Base-by-base conservation (phyloP, 1,284 basidiomycete species). In the Naganishia sp. region DNA sequence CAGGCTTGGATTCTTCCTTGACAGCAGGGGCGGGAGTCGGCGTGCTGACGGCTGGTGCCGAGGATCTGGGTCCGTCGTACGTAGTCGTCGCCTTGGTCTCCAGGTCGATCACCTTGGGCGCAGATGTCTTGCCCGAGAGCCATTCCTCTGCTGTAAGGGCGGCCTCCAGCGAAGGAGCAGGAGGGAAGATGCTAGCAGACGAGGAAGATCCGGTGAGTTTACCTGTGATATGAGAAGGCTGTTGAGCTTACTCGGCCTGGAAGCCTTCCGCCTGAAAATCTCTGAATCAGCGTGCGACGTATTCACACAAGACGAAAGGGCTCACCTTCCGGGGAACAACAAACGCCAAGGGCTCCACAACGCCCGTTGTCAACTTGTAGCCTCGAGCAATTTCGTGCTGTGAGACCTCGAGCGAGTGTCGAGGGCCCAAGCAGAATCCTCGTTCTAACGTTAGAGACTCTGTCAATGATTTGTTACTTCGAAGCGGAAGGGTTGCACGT, bases 361-460 rank as follows among this genome's bases (percentile, higher is more conserved):
- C 82, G 25, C 82, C 82, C 1, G 85, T 87, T 4, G 88, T 85
- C 33, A 97, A 85, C 81, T 99, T 99, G 86, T 92, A 97, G 0
- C 90, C 93, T 50, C 93, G 86, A 1, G 93, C 94, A 72, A 98
- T 97, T 80, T 99, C 96, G 79, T 94, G 95, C 65, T 97, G 92
- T 44, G 85, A 82, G 21, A 94, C 89, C 74, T 87, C 92, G 71
- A 98, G 85, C 0, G 90, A 87, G 54, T 94, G 89, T 33, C 94
- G 87, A 6, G 93, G 94, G 39, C 97, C 85, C 87, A 98, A 95
- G 72, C 90, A 92, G 86, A 98, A 90, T 18, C 96, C 96, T 55
- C 94, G 90, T 71, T 80, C 80, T 97, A 91, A 39, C 10, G 55
- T 23, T 16, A 6, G 18, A 16, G 13, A 18, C 28, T 18, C 21